Base-by-base conservation (phyloP, 495 filamentous ascomycete species). In the Letharia columbiana region DNA sequence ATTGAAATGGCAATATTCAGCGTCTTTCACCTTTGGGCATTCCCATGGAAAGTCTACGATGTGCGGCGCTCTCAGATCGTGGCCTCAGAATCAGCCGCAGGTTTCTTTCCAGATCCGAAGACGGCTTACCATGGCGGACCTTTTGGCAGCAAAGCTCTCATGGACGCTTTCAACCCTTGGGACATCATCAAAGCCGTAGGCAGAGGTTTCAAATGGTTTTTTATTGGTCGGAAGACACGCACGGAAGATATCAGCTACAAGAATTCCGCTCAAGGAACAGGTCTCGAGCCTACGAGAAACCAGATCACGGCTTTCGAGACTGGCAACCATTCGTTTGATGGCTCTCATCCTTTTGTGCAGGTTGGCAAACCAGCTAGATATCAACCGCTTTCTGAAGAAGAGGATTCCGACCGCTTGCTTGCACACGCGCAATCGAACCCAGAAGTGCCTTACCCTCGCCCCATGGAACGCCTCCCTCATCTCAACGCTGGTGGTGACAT, bases 1-100 rank as follows among this genome's bases (percentile, higher is more conserved):
- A 82, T 94, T 62, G 91, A 96, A 77, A 96, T 96, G 91, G 84
- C 89, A 35, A 79, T 90, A 50, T 96, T 96, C 71, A 78, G 86
- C 17, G 71, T 91, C 49, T 75, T 96, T 41, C 91, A 96, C 69
- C 74, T 93, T 10, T 95, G 86, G 81, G 90, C 92, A 4, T 96
- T 96, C 71, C 82, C 89, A 0, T 94, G 85, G 80, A 81, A 81
- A 63, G 83, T 83, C 12, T 96, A 95, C 75, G 73, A 73, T 54
- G 64, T 73, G 33, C 64, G 68, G 62, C 73, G 70, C 45, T 71
- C 66, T 40, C 62, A 45, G 15, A 73, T 73, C 49, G 69, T 73
- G 45, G 76, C 75, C 50, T 75, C 78, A 33, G 71, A 74, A 44
- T 79, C 79, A 61, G 76, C 78, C 40, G 80, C 81, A 61, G 79